Evolutionary conservation across 352 stramenopile species (phyloP), one percentile per base, ranked within the genome.

Genomic region (Phytophthora pseudosyringae): DNA sequence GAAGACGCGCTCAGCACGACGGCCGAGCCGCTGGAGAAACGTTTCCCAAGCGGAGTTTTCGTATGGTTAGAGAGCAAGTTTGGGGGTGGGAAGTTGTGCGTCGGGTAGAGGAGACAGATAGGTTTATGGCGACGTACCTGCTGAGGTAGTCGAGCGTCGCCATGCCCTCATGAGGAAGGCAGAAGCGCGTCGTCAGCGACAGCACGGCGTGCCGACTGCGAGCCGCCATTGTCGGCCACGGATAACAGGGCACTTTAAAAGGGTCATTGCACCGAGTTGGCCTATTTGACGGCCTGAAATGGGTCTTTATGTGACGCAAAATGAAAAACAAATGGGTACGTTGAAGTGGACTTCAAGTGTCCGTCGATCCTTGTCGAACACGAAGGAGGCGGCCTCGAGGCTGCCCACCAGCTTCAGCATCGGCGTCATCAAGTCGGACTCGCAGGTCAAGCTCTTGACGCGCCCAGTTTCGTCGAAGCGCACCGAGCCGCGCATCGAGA

Each of bases 161-260:
- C 86, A 94, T 94, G 67, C 83, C 86, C 52, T 94, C 76, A 57
- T 94, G 79, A 16, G 85, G 83, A 50, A 94, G 72, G 29, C 83
- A 85, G 75, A 94, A 94, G 68, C 72, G 82, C 56, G 85, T 92
- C 59, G 85, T 89, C 31, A 94, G 74, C 56, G 85, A 90, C 43
- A 94, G 71, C 72, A 91, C 85, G 2, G 80, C 71, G 8, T 62
- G 75, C 5, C 75, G 69, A 38, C 60, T 50, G 9, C 57, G 31
- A 8, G 32, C 40, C 47, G 67, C 28, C 67, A 75, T 75, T 8
- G 49, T 32, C 9, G 16, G 44, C 25, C 43, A 50, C 25, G 36
- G 12, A 35, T 36, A 21, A 21, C 2, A 21, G 21, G 21, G 21
- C 21, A 21, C 21, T 21, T 21, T 21, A 21, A 21, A 21, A 21